A percentile compares a stretch with the other conserved stretches of the same genome.
phyloP scores from a whole-genome alignment of 345 rosid genomes.

The Populus tremula region DNA sequence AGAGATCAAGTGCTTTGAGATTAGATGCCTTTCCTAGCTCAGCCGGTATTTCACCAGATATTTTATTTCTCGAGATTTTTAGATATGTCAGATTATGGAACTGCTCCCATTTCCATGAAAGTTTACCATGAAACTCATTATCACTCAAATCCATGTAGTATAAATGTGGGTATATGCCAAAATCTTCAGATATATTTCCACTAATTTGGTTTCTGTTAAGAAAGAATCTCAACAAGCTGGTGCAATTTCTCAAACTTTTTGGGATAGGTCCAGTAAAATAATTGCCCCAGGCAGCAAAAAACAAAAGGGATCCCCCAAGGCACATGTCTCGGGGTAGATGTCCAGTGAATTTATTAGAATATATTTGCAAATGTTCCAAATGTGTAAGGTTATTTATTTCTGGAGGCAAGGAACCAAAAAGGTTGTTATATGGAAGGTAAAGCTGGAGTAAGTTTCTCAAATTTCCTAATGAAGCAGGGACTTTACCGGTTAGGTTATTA shows the following conservation, averaged over 20 bases:
- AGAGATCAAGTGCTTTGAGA: not conserved
- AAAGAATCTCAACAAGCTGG: not conserved
- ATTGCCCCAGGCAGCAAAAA: not conserved
- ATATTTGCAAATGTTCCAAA: not conserved
- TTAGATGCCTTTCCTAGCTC: not conserved
- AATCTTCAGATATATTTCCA: not conserved
- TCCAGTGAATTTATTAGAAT: not conserved
- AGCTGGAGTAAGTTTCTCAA: not conserved
- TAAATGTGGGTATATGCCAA: not conserved
- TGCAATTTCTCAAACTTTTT: not conserved
- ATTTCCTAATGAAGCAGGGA: not conserved
- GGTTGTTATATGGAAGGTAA: accelerated
- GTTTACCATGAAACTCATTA: not conserved
- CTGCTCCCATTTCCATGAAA: slow-evolving; percentile 4
- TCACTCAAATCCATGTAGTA: not conserved
- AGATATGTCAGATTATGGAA: not conserved
- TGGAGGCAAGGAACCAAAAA: not conserved
- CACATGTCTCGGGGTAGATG: not conserved
- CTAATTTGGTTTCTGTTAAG: not conserved
- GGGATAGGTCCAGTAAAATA: not conserved
- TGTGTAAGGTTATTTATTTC: not conserved
- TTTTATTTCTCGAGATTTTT: not conserved
- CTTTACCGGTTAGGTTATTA: not conserved
- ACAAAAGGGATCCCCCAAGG: not conserved
- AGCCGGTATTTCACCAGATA: slow-evolving; percentile 4